Evolutionary conservation across 495 filamentous ascomycete species (phyloP).

Genomic region (Aspergillus incahuasiensis): DNA sequence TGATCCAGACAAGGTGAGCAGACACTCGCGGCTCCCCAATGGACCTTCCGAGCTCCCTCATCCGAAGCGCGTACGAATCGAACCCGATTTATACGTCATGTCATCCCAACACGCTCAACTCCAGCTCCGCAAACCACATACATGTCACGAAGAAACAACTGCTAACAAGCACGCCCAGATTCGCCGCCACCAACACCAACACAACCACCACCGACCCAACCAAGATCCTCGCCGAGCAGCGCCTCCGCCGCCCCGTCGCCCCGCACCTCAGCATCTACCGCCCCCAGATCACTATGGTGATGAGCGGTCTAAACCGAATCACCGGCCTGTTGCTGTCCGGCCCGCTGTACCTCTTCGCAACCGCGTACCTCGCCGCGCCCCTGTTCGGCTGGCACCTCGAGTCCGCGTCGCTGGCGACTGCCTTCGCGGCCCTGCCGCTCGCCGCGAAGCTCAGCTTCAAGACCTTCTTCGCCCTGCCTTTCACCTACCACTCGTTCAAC

Average conservation of each 20-base stretch:
- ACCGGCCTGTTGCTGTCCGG: constrained; percentile 70
- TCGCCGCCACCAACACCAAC: constrained; percentile 56
- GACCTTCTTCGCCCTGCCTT: constrained; percentile 68
- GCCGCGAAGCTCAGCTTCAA: constrained; percentile 69
- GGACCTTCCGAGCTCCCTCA: not conserved
- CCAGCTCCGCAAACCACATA: not conserved
- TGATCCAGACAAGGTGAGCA: constrained; percentile 53
- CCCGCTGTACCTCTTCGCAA: constrained; percentile 74
- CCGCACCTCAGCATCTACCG: constrained; percentile 90
- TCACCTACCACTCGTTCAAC: constrained; percentile 82
- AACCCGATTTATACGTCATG: constrained; percentile 28
- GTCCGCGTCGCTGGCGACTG: constrained; percentile 69
- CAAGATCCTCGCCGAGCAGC: constrained; percentile 78
- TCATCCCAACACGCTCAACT: not conserved
- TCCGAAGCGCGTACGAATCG: not conserved
- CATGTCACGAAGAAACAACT: not conserved
- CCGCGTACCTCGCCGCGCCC: constrained; percentile 79
- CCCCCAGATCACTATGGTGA: constrained; percentile 81
- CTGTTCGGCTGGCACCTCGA: constrained; percentile 81
- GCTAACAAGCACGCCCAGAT: constrained; percentile 21
- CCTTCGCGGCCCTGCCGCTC: constrained; percentile 68
- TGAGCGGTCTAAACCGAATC: constrained; percentile 71
- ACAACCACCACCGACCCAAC: constrained; percentile 50
- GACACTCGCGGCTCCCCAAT: not conserved
- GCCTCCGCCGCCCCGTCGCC: constrained; percentile 74